These are phyloP conservation scores for Cryptococcus wingfieldii DNA, from an alignment of 1,284 basidiomycete species.

Conservation along the genomic window DNA sequence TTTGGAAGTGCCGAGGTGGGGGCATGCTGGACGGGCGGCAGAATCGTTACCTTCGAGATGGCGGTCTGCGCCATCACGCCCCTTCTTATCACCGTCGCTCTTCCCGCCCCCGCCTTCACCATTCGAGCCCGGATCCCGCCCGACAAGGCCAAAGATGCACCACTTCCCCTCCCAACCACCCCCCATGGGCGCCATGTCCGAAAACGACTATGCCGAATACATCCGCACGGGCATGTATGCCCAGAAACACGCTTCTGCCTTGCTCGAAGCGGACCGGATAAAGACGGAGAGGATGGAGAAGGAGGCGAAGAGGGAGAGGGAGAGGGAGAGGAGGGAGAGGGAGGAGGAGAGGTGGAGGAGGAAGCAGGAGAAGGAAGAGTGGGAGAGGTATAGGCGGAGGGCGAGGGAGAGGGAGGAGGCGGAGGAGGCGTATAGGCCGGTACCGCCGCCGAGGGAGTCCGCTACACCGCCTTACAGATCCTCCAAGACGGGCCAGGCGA, in stretches of 20 bases:
- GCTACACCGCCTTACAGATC: background rate
- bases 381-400: slow-evolving; percentile 9
- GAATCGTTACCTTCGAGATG: slow-evolving; percentile 15
- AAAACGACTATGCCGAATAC: slow-evolving; percentile 25
- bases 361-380: slow-evolving; percentile 12
- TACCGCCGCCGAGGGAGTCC: background rate
- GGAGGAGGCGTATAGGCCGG: slow-evolving; percentile 11
- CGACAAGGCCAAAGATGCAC: slow-evolving; percentile 8
- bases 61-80: background rate
- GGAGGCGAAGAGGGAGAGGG: slow-evolving; percentile 13
- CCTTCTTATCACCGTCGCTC: background rate
- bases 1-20: background rate
- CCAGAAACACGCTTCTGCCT: slow-evolving; percentile 15
- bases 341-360: slow-evolving; percentile 10
- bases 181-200: slow-evolving; percentile 23
- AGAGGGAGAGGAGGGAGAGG: slow-evolving; percentile 8
- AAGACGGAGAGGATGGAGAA: slow-evolving; percentile 6
- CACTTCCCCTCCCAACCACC: slow-evolving; percentile 17
- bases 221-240: slow-evolving; percentile 27
- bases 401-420: background rate
- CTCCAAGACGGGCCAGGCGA: slow-evolving; percentile 30
- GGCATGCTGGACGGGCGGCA: background rate
- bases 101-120: background rate
- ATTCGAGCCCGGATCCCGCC: background rate
- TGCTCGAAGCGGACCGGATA: slow-evolving; percentile 10